phyloP scores from a whole-genome alignment of 805 yeast species.

The Yarrowia sp. region DNA sequence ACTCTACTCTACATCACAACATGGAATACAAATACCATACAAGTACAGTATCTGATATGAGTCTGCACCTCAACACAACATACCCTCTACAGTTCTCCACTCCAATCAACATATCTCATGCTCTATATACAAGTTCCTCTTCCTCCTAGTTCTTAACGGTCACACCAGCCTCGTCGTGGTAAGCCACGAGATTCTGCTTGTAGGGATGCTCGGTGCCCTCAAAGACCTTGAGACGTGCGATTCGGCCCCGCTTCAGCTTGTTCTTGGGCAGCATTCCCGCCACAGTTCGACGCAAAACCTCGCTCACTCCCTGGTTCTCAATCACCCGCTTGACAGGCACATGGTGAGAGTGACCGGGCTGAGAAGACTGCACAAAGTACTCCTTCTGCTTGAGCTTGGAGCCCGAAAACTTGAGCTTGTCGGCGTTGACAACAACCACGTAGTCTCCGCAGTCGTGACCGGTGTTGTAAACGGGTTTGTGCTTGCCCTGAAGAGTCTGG shows the following conservation, averaged over 20 bases:
- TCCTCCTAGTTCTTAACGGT: slow-evolving; percentile 39
- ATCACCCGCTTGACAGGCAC: slow-evolving; percentile 75
- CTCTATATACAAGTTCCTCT: slow-evolving; percentile 11
- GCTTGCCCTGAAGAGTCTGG: slow-evolving; percentile 87
- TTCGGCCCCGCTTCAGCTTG: slow-evolving; percentile 68
- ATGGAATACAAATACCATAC: too few relatives aligned
- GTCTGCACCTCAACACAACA: too few relatives aligned
- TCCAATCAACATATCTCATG: not conserved
- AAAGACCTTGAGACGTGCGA: slow-evolving; percentile 78
- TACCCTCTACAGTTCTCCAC: too few relatives aligned
- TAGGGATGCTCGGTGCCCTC: slow-evolving; percentile 91
- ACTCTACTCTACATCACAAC: too few relatives aligned
- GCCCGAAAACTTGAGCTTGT: slow-evolving; percentile 78
- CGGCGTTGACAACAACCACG: slow-evolving; percentile 92
- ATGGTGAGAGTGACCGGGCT: slow-evolving; percentile 85
- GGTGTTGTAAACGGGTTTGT: slow-evolving; percentile 82
- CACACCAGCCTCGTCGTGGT: slow-evolving; percentile 58
- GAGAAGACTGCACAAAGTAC: slow-evolving; percentile 84
- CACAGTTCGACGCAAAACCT: slow-evolving; percentile 80
- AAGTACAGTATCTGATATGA: too few relatives aligned
- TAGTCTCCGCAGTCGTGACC: slow-evolving; percentile 90
- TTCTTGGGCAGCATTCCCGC: slow-evolving; percentile 96
- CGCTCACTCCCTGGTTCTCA: slow-evolving; percentile 81
- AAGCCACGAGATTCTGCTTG: slow-evolving; percentile 74
- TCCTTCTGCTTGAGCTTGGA: slow-evolving; percentile 73